Percentiles rank a stretch among this genome's conserved stretches.
These are phyloP conservation scores for Podaxis rugospora DNA, from an alignment of 768 basidiomycete genomes.

Conservation along the genomic window DNA sequence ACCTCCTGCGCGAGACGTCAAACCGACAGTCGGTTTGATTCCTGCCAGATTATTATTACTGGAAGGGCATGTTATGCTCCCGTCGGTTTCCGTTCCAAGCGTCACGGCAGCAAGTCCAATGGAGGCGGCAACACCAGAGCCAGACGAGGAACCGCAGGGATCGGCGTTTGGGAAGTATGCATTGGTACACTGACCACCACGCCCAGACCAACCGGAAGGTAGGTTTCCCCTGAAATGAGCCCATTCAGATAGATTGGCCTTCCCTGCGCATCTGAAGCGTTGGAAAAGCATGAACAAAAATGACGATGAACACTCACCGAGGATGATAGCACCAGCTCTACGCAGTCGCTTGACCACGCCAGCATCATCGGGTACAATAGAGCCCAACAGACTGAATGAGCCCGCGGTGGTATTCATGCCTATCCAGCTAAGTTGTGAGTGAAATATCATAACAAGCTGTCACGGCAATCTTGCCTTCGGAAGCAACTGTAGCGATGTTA, in stretches of 20 bases:
- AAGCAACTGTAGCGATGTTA: slow-evolving; percentile 42
- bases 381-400: slow-evolving; percentile 37
- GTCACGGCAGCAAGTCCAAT: slow-evolving; percentile 48
- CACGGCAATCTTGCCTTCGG: slow-evolving; percentile 28
- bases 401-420: slow-evolving; percentile 46
- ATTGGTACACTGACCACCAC: slow-evolving; percentile 46
- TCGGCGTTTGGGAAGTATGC: slow-evolving; percentile 48
- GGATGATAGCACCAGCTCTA: slow-evolving; percentile 39
- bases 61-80: slow-evolving; percentile 51
- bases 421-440: slow-evolving; percentile 10
- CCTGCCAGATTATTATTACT: slow-evolving; percentile 52
- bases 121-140: slow-evolving; percentile 50
- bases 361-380: slow-evolving; percentile 41
- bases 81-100: slow-evolving; percentile 48
- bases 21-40: slow-evolving; percentile 56
- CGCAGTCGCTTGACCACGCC: slow-evolving; percentile 40
- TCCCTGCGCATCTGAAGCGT: slow-evolving; percentile 27
- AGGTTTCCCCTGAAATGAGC: slow-evolving; percentile 44
- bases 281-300: background rate
- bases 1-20: slow-evolving; percentile 60
- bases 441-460: background rate
- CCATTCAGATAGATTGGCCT: slow-evolving; percentile 53
- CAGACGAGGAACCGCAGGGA: slow-evolving; percentile 56
- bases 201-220: slow-evolving; percentile 54
- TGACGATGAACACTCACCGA: slow-evolving; percentile 25